These are phyloP conservation scores for Scedosporium dehoogii DNA, from an alignment of 2,329 filamentous ascomycete species.

Conservation along the genomic window DNA sequence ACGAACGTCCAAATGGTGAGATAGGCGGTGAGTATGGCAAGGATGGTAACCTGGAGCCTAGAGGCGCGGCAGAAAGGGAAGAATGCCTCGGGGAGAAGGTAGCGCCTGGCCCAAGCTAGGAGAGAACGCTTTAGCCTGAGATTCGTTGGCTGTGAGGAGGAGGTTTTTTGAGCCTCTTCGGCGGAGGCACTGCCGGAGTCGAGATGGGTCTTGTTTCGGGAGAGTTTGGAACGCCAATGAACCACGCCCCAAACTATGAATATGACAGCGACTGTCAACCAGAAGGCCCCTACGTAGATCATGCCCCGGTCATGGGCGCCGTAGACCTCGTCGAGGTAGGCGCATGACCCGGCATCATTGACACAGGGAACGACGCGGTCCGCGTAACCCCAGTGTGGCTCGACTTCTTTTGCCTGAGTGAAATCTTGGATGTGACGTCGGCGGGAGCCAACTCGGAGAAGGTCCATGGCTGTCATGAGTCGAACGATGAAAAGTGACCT, in stretches of 20 bases:
- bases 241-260: conserved; percentile 31
- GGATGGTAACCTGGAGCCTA: conserved; percentile 54
- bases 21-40: conserved; percentile 49
- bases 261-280: conserved; percentile 33
- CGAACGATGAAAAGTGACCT: not conserved
- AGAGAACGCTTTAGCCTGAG: conserved; percentile 25
- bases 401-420: conserved; percentile 21
- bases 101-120: conserved; percentile 31
- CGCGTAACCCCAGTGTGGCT: conserved; percentile 38
- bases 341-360: conserved; percentile 36
- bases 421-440: conserved; percentile 32
- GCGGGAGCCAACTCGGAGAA: not conserved
- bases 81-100: conserved; percentile 51
- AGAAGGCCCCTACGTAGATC: conserved; percentile 40
- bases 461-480: not conserved
- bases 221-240: not conserved
- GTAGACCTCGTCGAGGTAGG: conserved; percentile 42
- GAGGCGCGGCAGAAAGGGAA: conserved; percentile 56
- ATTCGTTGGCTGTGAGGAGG: conserved; percentile 10
- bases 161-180: conserved; percentile 14
- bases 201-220: not conserved
- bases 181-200: conserved; percentile 11
- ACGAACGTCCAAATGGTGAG: conserved; percentile 59
- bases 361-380: conserved; percentile 33
- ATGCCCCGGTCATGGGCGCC: conserved; percentile 38